Conservation (phyloP, 2,329 filamentous ascomycete genomes). For the Cladosporium halotolerans region DNA sequence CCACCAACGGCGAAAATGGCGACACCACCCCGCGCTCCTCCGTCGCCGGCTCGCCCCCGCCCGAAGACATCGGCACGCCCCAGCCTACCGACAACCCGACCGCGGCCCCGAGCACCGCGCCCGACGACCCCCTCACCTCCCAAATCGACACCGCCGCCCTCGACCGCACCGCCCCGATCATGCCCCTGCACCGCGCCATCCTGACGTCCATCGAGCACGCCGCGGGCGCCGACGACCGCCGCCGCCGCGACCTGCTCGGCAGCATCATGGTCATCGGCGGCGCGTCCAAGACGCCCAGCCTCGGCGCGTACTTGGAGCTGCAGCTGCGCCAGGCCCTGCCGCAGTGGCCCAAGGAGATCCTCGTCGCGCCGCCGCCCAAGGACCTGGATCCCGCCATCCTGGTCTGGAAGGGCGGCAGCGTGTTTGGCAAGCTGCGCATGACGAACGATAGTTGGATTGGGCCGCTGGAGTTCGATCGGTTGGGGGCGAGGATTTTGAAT, state of each 20-base stretch:
- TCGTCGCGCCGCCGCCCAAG: constrained; percentile 66
- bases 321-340: constrained; percentile 62
- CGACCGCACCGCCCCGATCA: constrained; percentile 74
- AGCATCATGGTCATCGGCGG: constrained; percentile 89
- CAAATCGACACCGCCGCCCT: constrained; percentile 55
- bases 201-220: constrained; percentile 84
- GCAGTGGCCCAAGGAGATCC: constrained; percentile 59
- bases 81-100: constrained; percentile 41
- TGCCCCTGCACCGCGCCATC: constrained; percentile 82
- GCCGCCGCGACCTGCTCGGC: constrained; percentile 80
- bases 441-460: constrained; percentile 97
- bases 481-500: constrained; percentile 74
- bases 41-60: constrained; percentile 78
- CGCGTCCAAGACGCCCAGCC: constrained; percentile 71
- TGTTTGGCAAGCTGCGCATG: constrained; percentile 78
- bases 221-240: constrained; percentile 71
- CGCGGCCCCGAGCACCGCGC: background rate
- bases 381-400: constrained; percentile 98
- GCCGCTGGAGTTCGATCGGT: constrained; percentile 75
- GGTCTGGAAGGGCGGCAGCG: constrained; percentile 93
- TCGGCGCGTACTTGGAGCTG: constrained; percentile 78
- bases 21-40: constrained; percentile 79
- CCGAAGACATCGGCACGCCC: constrained; percentile 68
- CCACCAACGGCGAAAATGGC: constrained; percentile 57
- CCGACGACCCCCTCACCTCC: constrained; percentile 30